Evolutionary conservation across 1,139 yeast species (phyloP), one percentile per base, ranked within the genome.

Genomic region (Geotrichum europaeum): DNA sequence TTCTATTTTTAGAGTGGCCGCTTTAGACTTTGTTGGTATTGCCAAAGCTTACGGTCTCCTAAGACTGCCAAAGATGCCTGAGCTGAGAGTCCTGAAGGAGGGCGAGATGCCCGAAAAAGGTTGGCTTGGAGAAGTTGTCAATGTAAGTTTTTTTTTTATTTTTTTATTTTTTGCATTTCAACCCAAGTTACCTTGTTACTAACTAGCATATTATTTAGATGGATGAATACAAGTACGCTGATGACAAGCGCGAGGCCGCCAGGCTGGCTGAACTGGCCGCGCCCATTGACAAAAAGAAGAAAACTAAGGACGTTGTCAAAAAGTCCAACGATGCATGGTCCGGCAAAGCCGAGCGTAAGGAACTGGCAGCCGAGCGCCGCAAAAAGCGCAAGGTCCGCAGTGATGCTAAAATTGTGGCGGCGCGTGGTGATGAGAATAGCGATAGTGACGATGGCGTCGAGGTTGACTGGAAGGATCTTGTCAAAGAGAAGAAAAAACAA

Each of bases 31-130:
- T 67, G 72, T 86, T 34, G 88, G 86, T 0, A 65, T 87, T 15
- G 97, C 96, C 0, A 81, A 79, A 65, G 79, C 88, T 76, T 91
- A 88, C 73, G 96, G 97, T 0, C 75, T 95, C 15, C 75, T 89
- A 55, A 79, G 97, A 67, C 75, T 94, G 59, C 99, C 99, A 7
- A 84, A 85, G 67, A 95, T 95, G 98, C 99, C 99, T 0, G 99
- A 95, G 72, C 79, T 89, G 30, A 78, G 78, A 40, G 78, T 80
- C 67, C 76, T 87, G 1, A 72, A 79, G 12, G 76, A 77, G 43
- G 80, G 76, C 0, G 68, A 70, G 24, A 57, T 72, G 43, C 76
- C 77, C 2, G 68, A 72, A 20, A 79, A 77, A 56, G 97, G 97
- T 0, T 89, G 94, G 91, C 74, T 91, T 52, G 84, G 85, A 1